Evolutionary conservation across 768 basidiomycete species (phyloP), one percentile per base, ranked within the genome.

Genomic region (Termitomyces eurrhizus): DNA sequence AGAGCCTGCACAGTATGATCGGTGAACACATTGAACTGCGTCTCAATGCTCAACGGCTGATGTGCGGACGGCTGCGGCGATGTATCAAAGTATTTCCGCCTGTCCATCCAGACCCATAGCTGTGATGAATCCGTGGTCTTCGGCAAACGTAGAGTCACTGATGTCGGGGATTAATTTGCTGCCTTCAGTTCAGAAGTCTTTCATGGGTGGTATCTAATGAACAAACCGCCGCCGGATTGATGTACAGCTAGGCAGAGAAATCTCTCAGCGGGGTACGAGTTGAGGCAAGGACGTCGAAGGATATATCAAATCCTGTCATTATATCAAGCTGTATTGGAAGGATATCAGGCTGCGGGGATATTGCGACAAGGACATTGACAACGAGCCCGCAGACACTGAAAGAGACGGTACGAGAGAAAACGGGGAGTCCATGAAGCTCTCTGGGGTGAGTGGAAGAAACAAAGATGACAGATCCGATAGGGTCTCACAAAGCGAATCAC

Each of bases 321-420:
- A 69, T 57, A 52, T 72, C 65, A n/a, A n/a, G n/a, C n/a, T n/a
- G n/a, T n/a, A n/a, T n/a, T n/a, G n/a, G n/a, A n/a, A n/a, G n/a
- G n/a, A 70, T 70, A 50, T 78, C 77, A 13, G 75, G 70, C 59
- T 72, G 69, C 46, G 79, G 77, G 26, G 78, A 77, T 41, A 74
- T 29, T 73, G 72, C 58, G 74, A 67, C 52, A 76, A 71, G 64
- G 74, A 73, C 5, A 69, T 68, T 7, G 76, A 74, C 1, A 70
- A 70, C n/a, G 76, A 73, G 26, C 64, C 70, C n/a, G 74, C 74
- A 7, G 75, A 74, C 36, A 67, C 66, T 4, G 71, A 64, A 37
- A 64, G 58, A 9, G 60, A 21, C 21, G 60, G 62, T 32, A 56
- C 49, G 32, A 41, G n/a, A 8, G 58, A 45, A 24, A 44, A 33